These are phyloP conservation scores for Grigorovia yakushimaensis DNA, from an alignment of 805 yeast genomes.

Conservation along the genomic window DNA sequence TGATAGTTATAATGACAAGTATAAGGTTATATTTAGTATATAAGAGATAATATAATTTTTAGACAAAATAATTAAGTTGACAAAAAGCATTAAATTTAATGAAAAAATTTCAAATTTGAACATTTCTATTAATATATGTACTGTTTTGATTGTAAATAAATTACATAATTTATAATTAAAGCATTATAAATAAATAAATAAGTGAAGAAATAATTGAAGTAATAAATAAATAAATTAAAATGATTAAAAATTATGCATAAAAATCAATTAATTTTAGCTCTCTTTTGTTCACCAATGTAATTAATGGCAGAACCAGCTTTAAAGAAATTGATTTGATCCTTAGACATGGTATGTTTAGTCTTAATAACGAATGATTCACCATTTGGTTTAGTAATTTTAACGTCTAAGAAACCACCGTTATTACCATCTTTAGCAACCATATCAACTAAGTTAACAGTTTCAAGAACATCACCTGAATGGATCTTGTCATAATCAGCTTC, in stretches of 20 bases:
- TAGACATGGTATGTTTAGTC: constrained; percentile 92
- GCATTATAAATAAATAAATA: constrained; percentile 2
- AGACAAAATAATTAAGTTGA: too few relatives aligned
- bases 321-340: constrained; percentile 91
- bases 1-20: too few relatives aligned
- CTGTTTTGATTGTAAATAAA: too few relatives aligned
- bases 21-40: too few relatives aligned
- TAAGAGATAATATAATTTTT: too few relatives aligned
- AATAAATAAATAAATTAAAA: neutral
- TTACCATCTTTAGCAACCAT: constrained; percentile 74
- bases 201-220: neutral
- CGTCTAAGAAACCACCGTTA: constrained; percentile 71
- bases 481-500: constrained; percentile 82
- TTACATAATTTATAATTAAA: neutral
- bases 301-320: constrained; percentile 97
- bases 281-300: constrained; percentile 59
- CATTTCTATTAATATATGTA: too few relatives aligned
- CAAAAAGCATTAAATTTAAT: too few relatives aligned
- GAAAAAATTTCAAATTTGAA: too few relatives aligned
- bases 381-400: constrained; percentile 63
- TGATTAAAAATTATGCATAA: neutral
- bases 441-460: constrained; percentile 64
- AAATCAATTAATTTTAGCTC: constrained; percentile 8
- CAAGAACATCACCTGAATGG: constrained; percentile 65
- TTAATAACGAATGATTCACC: constrained; percentile 64